Evolutionary conservation across 495 filamentous ascomycete genomes (phyloP), one percentile per base, ranked within the genome.

Genomic region (Tuber aestivum): DNA sequence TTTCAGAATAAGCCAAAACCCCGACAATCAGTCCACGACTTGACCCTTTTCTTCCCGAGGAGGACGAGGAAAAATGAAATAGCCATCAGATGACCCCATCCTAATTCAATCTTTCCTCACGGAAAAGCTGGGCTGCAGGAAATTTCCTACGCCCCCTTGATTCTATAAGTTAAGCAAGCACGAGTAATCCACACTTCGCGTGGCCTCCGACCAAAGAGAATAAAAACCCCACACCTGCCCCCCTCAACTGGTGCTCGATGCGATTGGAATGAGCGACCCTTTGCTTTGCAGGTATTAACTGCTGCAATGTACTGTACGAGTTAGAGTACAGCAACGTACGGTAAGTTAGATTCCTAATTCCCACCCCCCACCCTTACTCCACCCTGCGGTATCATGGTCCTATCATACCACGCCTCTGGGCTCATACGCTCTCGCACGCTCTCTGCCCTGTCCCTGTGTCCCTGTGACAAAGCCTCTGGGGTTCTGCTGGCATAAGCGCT

Each of bases 61-160:
- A 65, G 56, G 27, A 32, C 14, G 27, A 27, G 56, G 56, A 65
- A 65, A 32, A 20, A 65, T 65, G 18, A 65, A 35, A 65, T 65
- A 65, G 32, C 56, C 56, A 35, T 65, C 56, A 65, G 56, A 65
- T 65, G 56, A 65, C 56, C 56, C 56, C 27, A 32, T 65, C 27
- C 5, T 2, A 65, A 65, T 14, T 20, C 27, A 35, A 65, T 27
- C 27, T 65, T 65, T 65, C 56, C 27, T 12, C 56, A 35, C 27
- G 56, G 7, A 35, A 65, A 20, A 35, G 32, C 27, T 35, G 56
- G 14, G 56, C 16, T 65, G 27, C 56, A 65, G 50, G n/a, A 61
- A 61, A 61, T 32, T 3, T 16, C 50, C 50, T 16, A 32, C n/a
- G 32, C n/a, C n/a, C 50, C 50, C 27, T 35, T 7, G 14, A 14